Evolutionary conservation across 306 rosid genomes (phyloP), one percentile per base, ranked within the genome.

Genomic region (Fragaria iinumae): DNA sequence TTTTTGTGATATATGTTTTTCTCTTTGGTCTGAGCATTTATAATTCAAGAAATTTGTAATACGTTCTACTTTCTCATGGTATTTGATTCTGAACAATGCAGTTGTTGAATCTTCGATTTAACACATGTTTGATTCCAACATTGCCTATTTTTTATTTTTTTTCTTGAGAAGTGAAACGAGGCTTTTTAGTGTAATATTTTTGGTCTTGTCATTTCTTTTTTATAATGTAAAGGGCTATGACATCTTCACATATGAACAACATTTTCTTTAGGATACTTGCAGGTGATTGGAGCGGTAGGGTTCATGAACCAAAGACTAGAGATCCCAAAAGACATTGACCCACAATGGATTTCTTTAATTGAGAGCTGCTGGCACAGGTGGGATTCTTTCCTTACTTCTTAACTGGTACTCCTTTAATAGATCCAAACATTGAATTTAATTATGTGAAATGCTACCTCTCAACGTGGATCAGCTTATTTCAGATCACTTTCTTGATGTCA

Each of bases 211-310:
- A 69, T 25, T 25, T 13, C 14, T 17, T 9, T 49, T 49, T 49
- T 11, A 2, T 67, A 43, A 43, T 39, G 8, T 38, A 4, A 38
- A 41, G 20, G 72, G 18, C 72, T 12, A n/a, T 32, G 60, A 25
- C 34, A 17, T 59, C 43, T 27, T 77, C 87, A 72, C 65, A 76
- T 84, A 83, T 88, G 88, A 92, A 80, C 81, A 86, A 27, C 52
- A 69, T 47, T 82, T 79, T 69, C 56, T 85, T 83, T 87, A 81
- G 87, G 84, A 79, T 77, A 68, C 71, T 76, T 87, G 86, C 93
- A 96, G 99, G 99, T 96, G 72, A 88, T 96, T 83, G 99, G 98
- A 76, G 99, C 99, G 79, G 99, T 96, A 9, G 99, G 99, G 82
- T 96, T 96, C 87, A 96, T 96, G 98, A 83, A 93, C 77, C 98